Evolutionary conservation across 2,329 filamentous ascomycete species (phyloP).

Genomic region (Phialocephala subalpina): DNA sequence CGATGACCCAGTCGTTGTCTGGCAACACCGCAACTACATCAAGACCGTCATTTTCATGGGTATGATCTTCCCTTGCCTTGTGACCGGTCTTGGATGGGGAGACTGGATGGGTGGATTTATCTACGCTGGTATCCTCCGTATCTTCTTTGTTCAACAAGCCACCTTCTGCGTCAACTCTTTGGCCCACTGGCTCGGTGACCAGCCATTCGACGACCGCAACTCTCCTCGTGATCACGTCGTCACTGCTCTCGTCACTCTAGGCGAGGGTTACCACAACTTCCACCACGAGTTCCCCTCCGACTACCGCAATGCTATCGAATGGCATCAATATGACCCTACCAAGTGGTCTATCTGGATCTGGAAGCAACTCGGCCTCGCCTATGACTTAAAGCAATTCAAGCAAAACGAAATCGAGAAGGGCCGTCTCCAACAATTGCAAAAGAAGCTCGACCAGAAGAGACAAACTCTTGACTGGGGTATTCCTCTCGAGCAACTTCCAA

Average conservation of each 20-base stretch:
- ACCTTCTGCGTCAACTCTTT: conserved; percentile 94
- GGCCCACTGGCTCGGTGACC: conserved; percentile 90
- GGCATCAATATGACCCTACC: conserved; percentile 91
- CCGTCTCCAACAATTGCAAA: conserved; percentile 86
- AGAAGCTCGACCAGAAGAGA: conserved; percentile 92
- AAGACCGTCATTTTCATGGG: conserved; percentile 82
- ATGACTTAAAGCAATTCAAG: conserved; percentile 90
- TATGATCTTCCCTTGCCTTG: conserved; percentile 75
- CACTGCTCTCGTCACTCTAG: conserved; percentile 84
- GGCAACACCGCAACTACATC: conserved; percentile 88
- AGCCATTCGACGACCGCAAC: conserved; percentile 93
- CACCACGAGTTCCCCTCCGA: conserved; percentile 94
- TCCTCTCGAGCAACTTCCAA: conserved; percentile 84
- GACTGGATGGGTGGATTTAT: conserved; percentile 85
- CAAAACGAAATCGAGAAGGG: conserved; percentile 94
- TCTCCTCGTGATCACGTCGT: conserved; percentile 88
- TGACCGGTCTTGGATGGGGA: conserved; percentile 81
- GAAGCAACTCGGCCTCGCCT: conserved; percentile 86
- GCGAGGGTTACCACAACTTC: conserved; percentile 95
- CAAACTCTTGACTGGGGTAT: conserved; percentile 84
- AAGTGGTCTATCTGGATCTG: conserved; percentile 88
- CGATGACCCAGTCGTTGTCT: conserved; percentile 84
- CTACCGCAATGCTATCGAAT: conserved; percentile 91
- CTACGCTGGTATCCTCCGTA: conserved; percentile 84
- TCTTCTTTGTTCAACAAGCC: conserved; percentile 91